phyloP scores from a whole-genome alignment of 768 basidiomycete species.

The Hygrophorus pudorinus region DNA sequence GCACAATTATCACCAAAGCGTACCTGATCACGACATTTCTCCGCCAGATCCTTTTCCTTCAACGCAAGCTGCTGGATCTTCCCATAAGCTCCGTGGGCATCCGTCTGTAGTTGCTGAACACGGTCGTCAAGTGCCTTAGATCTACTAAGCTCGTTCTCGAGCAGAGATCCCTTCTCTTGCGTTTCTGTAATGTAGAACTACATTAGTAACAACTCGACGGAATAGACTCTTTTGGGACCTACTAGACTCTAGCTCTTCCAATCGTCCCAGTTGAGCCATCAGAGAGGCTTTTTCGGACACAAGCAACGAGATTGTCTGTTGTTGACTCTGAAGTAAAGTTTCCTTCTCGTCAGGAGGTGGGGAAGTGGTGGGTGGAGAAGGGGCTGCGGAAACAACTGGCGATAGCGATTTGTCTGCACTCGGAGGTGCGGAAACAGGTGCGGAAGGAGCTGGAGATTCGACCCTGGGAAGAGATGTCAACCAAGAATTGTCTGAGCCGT shows the following conservation, averaged over 20 bases:
- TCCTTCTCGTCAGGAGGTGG: slow-evolving; percentile 22
- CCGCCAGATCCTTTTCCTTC: slow-evolving; percentile 46
- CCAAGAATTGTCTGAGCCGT: slow-evolving; percentile 46
- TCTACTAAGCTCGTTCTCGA: slow-evolving; percentile 33
- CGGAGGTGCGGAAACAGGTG: slow-evolving; percentile 1
- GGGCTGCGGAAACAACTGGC: slow-evolving; percentile 7
- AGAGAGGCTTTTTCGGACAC: slow-evolving; percentile 65
- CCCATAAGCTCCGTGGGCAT: slow-evolving; percentile 25
- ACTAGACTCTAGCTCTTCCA: slow-evolving; percentile 57
- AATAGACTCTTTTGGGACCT: slow-evolving; percentile 12
- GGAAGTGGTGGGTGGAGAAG: slow-evolving; percentile 4
- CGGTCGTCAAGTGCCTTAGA: slow-evolving; percentile 29
- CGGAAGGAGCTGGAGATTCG: slow-evolving; percentile 24
- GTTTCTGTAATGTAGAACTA: slow-evolving; percentile 25
- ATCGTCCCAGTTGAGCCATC: slow-evolving; percentile 43
- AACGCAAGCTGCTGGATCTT: slow-evolving; percentile 32
- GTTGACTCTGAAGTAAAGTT: slow-evolving; percentile 39
- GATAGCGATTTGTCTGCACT: slow-evolving; percentile 24
- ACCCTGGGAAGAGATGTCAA: slow-evolving; percentile 45
- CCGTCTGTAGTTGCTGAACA: slow-evolving; percentile 32
- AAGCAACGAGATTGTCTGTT: slow-evolving; percentile 66
- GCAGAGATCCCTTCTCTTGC: slow-evolving; percentile 29
- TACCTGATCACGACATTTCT: slow-evolving; percentile 46
- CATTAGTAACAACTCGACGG: neutral
- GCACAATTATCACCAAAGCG: neutral